Evolutionary conservation across 2,329 filamentous ascomycete genomes (phyloP).

Genomic region (Thielaviopsis ethacetica): DNA sequence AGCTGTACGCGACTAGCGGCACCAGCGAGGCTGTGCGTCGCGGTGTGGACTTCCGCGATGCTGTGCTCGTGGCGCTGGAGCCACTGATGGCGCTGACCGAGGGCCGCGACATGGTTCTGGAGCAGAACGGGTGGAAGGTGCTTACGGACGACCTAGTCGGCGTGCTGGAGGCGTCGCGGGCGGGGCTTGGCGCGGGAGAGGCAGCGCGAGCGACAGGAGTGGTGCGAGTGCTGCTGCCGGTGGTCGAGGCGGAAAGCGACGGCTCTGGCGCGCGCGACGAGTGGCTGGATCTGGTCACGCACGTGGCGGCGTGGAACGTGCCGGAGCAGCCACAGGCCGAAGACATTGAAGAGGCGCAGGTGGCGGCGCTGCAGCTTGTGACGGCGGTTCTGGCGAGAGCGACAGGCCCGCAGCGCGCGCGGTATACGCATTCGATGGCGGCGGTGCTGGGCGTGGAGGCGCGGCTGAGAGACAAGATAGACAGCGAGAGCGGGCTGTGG

Average conservation of each 20-base stretch:
- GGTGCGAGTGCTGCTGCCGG: slow-evolving; percentile 35
- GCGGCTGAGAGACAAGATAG: slow-evolving; percentile 23
- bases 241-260: slow-evolving; percentile 29
- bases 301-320: slow-evolving; percentile 31
- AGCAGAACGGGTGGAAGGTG: slow-evolving; percentile 36
- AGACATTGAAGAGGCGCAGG: slow-evolving; percentile 30
- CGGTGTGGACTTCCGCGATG: slow-evolving; percentile 36
- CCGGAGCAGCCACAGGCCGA: slow-evolving; percentile 18
- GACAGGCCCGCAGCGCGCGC: slow-evolving; percentile 28
- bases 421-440: slow-evolving; percentile 34
- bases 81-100: slow-evolving; percentile 34
- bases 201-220: slow-evolving; percentile 36
- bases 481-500: slow-evolving; percentile 19
- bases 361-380: slow-evolving; percentile 39
- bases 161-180: slow-evolving; percentile 22
- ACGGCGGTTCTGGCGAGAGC: slow-evolving; percentile 33
- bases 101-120: slow-evolving; percentile 31
- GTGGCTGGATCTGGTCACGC: slow-evolving; percentile 40
- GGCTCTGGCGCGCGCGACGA: slow-evolving; percentile 28
- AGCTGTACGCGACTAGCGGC: slow-evolving; percentile 32
- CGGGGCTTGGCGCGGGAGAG: slow-evolving; percentile 15
- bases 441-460: slow-evolving; percentile 32
- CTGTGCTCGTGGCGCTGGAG: slow-evolving; percentile 43
- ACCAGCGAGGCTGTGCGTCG: slow-evolving; percentile 12
- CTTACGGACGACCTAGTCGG: slow-evolving; percentile 32